These are phyloP conservation scores for Apiotrichum montevideense DNA, from an alignment of 1,284 basidiomycete species.

Conservation along the genomic window DNA sequence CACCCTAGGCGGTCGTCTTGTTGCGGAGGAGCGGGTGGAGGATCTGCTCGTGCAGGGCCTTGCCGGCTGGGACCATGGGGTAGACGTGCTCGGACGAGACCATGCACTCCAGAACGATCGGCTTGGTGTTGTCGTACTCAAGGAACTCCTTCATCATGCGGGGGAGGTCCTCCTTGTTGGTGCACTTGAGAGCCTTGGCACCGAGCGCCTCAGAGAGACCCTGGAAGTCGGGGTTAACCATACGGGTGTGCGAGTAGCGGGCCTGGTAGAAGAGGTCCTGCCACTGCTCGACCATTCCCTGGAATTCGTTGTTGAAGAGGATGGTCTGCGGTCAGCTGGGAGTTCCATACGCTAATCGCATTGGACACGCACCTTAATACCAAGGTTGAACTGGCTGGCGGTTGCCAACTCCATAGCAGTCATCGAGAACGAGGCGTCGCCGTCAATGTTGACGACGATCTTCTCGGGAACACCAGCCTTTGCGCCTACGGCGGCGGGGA, in stretches of 20 bases:
- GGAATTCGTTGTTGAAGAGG: constrained; percentile 88
- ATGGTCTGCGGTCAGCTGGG: constrained; percentile 47
- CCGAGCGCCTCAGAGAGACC: constrained; percentile 86
- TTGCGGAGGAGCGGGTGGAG: constrained; percentile 30
- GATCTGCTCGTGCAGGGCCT: constrained; percentile 82
- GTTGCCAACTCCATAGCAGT: constrained; percentile 98
- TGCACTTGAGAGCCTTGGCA: constrained; percentile 79
- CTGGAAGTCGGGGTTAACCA: constrained; percentile 93
- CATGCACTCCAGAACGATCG: constrained; percentile 83
- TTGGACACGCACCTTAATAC: constrained; percentile 46
- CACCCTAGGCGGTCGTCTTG: constrained; percentile 17
- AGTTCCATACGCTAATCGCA: too few species aligned
- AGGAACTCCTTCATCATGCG: constrained; percentile 98
- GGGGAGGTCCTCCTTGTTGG: constrained; percentile 67
- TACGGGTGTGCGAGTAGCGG: constrained; percentile 87
- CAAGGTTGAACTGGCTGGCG: constrained; percentile 82
- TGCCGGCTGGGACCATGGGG: constrained; percentile 77
- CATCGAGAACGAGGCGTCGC: constrained; percentile 98
- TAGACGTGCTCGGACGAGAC: constrained; percentile 89
- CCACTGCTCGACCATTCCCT: constrained; percentile 99
- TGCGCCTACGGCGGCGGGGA: constrained; percentile 89
- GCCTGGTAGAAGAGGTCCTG: constrained; percentile 91
- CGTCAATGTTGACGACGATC: constrained; percentile 92
- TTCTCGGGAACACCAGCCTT: constrained; percentile 94
- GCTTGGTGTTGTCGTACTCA: constrained; percentile 74